These are phyloP conservation scores for Mortierella sp. DNA, from an alignment of 371 early-diverging fungal genomes.

Conservation along the genomic window DNA sequence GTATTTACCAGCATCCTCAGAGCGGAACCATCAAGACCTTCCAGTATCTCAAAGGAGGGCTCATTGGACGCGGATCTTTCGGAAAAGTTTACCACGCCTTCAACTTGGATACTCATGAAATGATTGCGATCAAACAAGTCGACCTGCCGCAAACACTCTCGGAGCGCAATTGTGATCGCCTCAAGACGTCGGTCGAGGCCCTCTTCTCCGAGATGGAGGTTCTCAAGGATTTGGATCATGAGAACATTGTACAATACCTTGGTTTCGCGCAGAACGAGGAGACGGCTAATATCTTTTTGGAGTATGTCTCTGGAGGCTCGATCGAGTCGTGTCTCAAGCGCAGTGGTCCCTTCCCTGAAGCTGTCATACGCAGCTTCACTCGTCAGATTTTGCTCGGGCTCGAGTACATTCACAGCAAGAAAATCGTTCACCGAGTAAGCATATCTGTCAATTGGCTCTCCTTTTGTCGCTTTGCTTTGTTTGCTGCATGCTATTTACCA, in stretches of 20 bases:
- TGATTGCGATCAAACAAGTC: conserved; percentile 97
- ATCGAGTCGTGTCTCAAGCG: conserved; percentile 77
- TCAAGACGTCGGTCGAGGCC: conserved; percentile 65
- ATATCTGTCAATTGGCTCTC: no score
- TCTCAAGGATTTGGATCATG: conserved; percentile 86
- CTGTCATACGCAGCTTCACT: conserved; percentile 84
- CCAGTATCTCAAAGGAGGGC: conserved; percentile 86
- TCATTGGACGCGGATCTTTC: conserved; percentile 97
- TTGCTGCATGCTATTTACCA: neutral
- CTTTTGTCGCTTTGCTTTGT: neutral
- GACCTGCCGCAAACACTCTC: conserved; percentile 66
- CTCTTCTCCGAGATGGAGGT: conserved; percentile 89
- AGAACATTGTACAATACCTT: conserved; percentile 87
- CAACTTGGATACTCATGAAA: conserved; percentile 84
- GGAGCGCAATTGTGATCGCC: conserved; percentile 53
- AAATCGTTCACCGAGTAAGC: conserved; percentile 89
- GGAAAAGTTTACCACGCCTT: conserved; percentile 93
- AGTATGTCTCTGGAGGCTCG: conserved; percentile 92
- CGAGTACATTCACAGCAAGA: conserved; percentile 91
- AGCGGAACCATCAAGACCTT: conserved; percentile 52
- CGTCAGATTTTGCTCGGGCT: conserved; percentile 89
- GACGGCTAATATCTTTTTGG: conserved; percentile 89
- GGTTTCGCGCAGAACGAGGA: conserved; percentile 76
- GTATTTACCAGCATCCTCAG: conserved; percentile 41
- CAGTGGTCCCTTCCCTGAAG: conserved; percentile 82